A percentile compares a stretch with the other conserved stretches of the same genome.
Evolutionary conservation across 768 basidiomycete species (phyloP).

Genomic region (Tulasnella calospora): DNA sequence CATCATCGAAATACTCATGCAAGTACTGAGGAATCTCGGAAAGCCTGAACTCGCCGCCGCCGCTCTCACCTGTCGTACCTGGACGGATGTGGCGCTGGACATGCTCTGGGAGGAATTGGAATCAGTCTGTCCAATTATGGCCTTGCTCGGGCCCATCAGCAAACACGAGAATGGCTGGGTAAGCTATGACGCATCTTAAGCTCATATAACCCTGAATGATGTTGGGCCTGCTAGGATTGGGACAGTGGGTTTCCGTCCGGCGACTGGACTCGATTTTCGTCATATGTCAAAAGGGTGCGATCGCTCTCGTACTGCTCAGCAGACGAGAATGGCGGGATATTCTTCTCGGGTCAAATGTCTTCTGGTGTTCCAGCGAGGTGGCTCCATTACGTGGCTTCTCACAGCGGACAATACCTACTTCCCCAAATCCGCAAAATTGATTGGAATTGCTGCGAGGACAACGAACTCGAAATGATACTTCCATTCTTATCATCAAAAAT

Average conservation of each 20-base stretch:
- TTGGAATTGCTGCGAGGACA: neutral
- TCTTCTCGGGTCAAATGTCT: neutral
- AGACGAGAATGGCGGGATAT: neutral
- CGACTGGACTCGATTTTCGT: neutral
- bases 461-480: neutral
- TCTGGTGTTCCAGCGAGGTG: neutral
- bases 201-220: neutral
- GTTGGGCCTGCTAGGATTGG: neutral
- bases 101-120: neutral
- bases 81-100: neutral
- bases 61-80: neutral
- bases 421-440: neutral
- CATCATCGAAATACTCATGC: neutral
- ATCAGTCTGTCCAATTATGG: neutral
- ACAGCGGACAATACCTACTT: neutral
- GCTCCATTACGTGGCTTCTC: neutral
- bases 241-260: neutral
- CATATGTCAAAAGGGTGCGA: neutral
- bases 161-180: neutral
- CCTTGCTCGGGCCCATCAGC: neutral
- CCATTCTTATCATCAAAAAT: neutral
- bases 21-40: neutral
- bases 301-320: neutral
- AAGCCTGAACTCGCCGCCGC: neutral
- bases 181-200: neutral